Evolutionary conservation across 768 basidiomycete species (phyloP).

Genomic region (Lentinula aciculospora): DNA sequence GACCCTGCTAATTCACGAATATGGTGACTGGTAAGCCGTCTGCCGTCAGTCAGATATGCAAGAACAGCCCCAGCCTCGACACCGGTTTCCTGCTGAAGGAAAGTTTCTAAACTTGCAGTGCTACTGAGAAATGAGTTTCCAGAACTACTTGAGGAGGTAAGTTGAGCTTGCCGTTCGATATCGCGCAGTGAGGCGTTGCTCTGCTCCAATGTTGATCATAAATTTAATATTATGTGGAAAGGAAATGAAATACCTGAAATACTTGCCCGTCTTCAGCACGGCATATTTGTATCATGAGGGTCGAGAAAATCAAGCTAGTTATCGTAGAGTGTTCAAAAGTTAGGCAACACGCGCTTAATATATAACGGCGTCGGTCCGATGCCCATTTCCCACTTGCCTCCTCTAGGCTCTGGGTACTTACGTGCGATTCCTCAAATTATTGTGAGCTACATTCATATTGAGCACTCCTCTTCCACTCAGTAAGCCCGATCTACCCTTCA

Average conservation of each 20-base stretch:
- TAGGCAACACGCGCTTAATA: background rate
- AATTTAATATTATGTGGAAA: background rate
- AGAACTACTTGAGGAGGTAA: constrained; percentile 1
- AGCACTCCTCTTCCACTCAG: too few species aligned
- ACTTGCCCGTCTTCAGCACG: constrained; percentile 60
- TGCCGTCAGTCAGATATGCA: constrained; percentile 77
- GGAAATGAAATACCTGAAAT: constrained; percentile 39
- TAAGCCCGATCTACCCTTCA: too few species aligned
- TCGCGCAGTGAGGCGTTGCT: constrained; percentile 68
- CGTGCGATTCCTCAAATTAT: too few species aligned
- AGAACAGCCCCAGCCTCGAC: constrained; percentile 64
- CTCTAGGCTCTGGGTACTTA: too few species aligned
- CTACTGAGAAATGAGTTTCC: constrained; percentile 27
- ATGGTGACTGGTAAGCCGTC: constrained; percentile 64
- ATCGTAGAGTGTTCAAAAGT: background rate
- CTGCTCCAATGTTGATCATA: constrained; percentile 19
- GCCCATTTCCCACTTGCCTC: too few species aligned
- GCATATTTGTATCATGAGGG: constrained; percentile 55
- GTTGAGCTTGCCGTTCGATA: constrained; percentile 56
- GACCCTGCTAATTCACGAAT: constrained; percentile 70
- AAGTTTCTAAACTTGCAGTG: constrained; percentile 60
- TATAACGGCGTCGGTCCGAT: too few species aligned
- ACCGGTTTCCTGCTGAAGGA: constrained; percentile 67
- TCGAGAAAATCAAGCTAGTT: background rate
- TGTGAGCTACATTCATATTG: too few species aligned